Conservation (phyloP, 352 stramenopile genomes). For the Blastocystis hominis region DNA sequence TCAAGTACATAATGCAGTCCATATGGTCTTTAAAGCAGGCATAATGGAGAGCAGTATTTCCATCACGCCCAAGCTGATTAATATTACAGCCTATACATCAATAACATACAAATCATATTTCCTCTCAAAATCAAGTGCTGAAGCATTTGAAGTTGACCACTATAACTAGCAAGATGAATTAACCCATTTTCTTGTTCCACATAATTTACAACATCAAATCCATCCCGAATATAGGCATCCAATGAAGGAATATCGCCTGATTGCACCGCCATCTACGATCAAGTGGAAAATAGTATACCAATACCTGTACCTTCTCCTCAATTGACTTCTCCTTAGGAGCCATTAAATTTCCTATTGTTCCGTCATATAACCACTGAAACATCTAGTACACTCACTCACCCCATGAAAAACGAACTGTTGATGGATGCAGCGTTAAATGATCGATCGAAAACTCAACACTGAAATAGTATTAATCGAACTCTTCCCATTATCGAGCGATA, state of each 20-base stretch:
- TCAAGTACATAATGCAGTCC: conserved; percentile 49
- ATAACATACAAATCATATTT: neutral
- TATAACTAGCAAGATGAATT: conserved; percentile 42
- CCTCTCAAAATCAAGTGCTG: conserved; percentile 8
- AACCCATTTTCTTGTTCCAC: conserved; percentile 44
- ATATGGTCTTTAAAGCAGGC: conserved; percentile 33
- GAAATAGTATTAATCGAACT: neutral
- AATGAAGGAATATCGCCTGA: neutral
- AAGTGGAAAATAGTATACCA: neutral
- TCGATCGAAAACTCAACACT: neutral
- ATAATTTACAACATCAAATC: conserved; percentile 54
- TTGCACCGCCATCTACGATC: conserved; percentile 4
- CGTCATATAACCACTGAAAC: conserved; percentile 54
- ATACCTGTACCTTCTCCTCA: conserved; percentile 22
- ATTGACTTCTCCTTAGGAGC: conserved; percentile 23
- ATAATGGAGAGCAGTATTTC: conserved; percentile 34
- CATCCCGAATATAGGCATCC: conserved; percentile 3
- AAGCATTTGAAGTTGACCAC: conserved; percentile 19
- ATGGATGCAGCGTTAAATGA: neutral
- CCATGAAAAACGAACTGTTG: neutral
- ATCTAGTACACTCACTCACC: neutral
- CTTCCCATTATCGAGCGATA: neutral
- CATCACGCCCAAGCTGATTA: conserved; percentile 25
- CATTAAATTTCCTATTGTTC: conserved; percentile 48
- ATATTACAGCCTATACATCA: conserved; percentile 1